Percentiles rank a stretch among this genome's conserved stretches.
These are phyloP conservation scores for Hypsizygus ulmarius DNA, from an alignment of 1,284 basidiomycete genomes.

Conservation along the genomic window DNA sequence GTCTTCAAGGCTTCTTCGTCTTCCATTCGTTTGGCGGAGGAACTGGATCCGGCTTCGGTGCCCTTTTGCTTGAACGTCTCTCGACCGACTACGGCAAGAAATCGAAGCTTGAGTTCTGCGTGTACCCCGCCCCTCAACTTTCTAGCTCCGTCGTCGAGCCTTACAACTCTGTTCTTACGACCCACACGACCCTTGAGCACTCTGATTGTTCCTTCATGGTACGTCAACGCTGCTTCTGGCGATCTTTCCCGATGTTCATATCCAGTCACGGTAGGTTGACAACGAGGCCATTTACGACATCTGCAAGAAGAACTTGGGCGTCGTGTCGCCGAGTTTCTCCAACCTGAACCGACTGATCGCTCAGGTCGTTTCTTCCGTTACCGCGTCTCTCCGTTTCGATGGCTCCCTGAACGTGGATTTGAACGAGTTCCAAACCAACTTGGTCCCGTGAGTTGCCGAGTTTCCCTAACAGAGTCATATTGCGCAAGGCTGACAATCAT, in stretches of 20 bases:
- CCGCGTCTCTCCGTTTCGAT: constrained; percentile 96
- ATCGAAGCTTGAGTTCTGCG: constrained; percentile 98
- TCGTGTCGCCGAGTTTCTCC: constrained; percentile 85
- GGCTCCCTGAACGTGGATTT: constrained; percentile 98
- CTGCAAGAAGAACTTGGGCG: constrained; percentile 93
- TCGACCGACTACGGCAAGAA: constrained; percentile 99
- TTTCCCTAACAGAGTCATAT: constrained; percentile 8
- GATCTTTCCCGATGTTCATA: constrained; percentile 1
- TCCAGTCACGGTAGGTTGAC: constrained; percentile 61
- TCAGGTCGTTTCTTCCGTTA: constrained; percentile 97
- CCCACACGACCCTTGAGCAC: constrained; percentile 98
- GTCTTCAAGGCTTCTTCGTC: constrained; percentile 99
- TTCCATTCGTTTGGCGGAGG: constrained; percentile 99
- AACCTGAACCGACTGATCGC: constrained; percentile 98
- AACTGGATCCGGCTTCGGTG: constrained; percentile 99
- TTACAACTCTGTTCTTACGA: constrained; percentile 98
- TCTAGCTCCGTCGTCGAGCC: constrained; percentile 98
- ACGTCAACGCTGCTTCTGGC: constrained; percentile 11
- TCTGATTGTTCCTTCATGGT: constrained; percentile 99
- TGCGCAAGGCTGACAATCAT: constrained; percentile 10
- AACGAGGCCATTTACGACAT: constrained; percentile 99
- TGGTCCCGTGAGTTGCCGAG: constrained; percentile 75
- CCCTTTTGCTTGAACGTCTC: constrained; percentile 92
- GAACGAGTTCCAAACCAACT: constrained; percentile 98
- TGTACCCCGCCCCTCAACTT: constrained; percentile 94